Evolutionary conservation across 345 rosid genomes (phyloP), one percentile per base, ranked within the genome.

Genomic region (Euphorbia tirucalli): DNA sequence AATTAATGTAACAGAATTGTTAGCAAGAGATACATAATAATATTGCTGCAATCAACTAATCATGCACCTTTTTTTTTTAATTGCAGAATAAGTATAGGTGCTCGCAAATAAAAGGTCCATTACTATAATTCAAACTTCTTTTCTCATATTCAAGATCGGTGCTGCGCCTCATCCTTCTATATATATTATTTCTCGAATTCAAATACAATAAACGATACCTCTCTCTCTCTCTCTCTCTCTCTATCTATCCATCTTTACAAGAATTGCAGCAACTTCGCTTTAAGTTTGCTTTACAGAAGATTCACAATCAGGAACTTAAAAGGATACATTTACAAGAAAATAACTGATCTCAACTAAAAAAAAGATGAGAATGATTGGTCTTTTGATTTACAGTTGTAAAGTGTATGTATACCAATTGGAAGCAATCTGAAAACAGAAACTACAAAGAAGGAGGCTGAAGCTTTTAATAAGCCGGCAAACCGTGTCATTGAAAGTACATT

Each of bases 281-380:
- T 59, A 14, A 28, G 39, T 59, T 37, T 63, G 27, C 27, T 62
- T 37, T 62, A 62, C 48, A 62, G 24, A 37, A 19, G 18, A 62
- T 19, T 35, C 66, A 21, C 28, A 21, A 18, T 16, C 52, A 22
- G 25, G 52, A 62, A 65, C 37, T 41, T 44, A 16, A 41, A 65
- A 46, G 41, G 46, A n/a, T 46, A 43, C 48, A 73, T 73, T 57
- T 65, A 73, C 70, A 73, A 21, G 52, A 6, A 18, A 28, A 41
- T 21, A 65, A 56, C 59, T 1, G 35, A 39, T 5, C 22, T 1
- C 31, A 52, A 5, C 41, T 49, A 31, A 48, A 21, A 48, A 27
- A 41, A 25, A 10, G 35, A n/a, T 7, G 46, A 13, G 30, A 31
- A 65, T 11, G 13, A n/a, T 22, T 41, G 7, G 1, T 24, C 30